Conservation (phyloP, 164 flowering plant genomes). For the Piper betle region DNA sequence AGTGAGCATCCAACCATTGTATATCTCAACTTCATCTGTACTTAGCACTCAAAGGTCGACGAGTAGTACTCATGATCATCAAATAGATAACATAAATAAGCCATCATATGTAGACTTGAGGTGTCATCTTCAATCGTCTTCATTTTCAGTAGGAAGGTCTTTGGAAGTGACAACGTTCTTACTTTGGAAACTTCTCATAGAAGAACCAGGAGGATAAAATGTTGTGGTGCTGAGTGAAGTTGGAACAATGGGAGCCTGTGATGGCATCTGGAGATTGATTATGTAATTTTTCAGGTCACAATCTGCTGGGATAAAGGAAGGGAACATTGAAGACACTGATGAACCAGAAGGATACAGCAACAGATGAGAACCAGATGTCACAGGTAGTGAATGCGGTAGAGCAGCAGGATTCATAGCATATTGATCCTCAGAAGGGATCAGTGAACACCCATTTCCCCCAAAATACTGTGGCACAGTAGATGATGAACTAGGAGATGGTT, state of each 20-base stretch:
- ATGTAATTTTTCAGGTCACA: slow-evolving; percentile 28
- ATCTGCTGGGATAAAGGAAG: slow-evolving; percentile 17
- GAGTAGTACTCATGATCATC: no score
- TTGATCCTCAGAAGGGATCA: slow-evolving; percentile 21
- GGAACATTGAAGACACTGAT: slow-evolving; percentile 26
- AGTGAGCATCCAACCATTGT: no score
- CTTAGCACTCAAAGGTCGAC: no score
- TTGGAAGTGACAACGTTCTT: slow-evolving; percentile 11
- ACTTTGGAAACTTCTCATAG: slow-evolving; percentile 31
- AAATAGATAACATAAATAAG: no score
- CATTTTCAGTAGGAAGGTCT: slow-evolving; percentile 14
- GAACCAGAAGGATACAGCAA: slow-evolving; percentile 26
- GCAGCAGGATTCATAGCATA: slow-evolving; percentile 10
- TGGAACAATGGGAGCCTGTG: slow-evolving; percentile 15
- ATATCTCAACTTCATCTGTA: no score
- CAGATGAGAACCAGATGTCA: slow-evolving; percentile 35
- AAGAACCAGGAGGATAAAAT: slow-evolving; percentile 18
- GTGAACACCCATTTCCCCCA: slow-evolving; percentile 22
- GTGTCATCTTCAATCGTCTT: slow-evolving; percentile 1
- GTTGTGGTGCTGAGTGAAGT: slow-evolving; percentile 18
- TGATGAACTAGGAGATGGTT: slow-evolving; percentile 23
- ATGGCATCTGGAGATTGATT: slow-evolving; percentile 30
- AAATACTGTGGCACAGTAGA: slow-evolving; percentile 14
- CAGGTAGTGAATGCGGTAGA: slow-evolving; percentile 20
- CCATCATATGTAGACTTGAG: no score